Base-by-base conservation (phyloP, 164 flowering plant genomes). In the Buxus sempervirens region DNA sequence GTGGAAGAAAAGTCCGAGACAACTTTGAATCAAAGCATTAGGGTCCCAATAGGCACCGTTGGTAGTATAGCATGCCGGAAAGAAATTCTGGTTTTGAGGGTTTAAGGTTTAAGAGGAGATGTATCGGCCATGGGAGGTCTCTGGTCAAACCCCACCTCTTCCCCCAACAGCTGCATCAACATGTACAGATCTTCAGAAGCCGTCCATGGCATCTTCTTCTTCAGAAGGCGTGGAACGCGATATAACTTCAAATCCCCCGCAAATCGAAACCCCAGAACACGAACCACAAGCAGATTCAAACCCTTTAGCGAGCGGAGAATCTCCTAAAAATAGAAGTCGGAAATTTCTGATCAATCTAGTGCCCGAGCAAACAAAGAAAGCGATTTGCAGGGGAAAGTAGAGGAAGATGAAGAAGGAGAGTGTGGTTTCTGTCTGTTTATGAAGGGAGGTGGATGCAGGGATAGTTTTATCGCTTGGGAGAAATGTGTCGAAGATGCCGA, bases 361-460 rank as follows among this genome's bases (percentile, higher is more conserved):
- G 73, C 51, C 25, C 45, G 41, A 8, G 60, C 66, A 15, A 58
- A 45, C 53, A 70, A 45, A 54, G 71, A 25, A 53, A 55, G 18
- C 5, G 77, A 45, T 19, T 75, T 36, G 53, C 63, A 23, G 42
- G 76, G 23, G 48, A 75, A 64, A 12, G 85, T 10, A 45, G 51
- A 45, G 16, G 51, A 78, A 27, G 91, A 84, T 8, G 94, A 84
- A 60, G 90, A 84, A 24, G 90, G 84, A 12, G 98, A 91, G 70
- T 94, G 97, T 73, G 97, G 97, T 68, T 90, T 94, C 66, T 91
- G 97, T 66, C 61, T 91, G 80, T 94, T 85, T 68, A 94, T 94
- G 97, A 91, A 90, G 69, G 95, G 82, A 5, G 98, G 98, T 18
- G 96, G 89, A 21, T 94, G 98, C 71, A 87, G 63, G 53, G 96